Evolutionary conservation across 805 yeast species (phyloP), one percentile per base, ranked within the genome.

Genomic region (Lachancea waltii): DNA sequence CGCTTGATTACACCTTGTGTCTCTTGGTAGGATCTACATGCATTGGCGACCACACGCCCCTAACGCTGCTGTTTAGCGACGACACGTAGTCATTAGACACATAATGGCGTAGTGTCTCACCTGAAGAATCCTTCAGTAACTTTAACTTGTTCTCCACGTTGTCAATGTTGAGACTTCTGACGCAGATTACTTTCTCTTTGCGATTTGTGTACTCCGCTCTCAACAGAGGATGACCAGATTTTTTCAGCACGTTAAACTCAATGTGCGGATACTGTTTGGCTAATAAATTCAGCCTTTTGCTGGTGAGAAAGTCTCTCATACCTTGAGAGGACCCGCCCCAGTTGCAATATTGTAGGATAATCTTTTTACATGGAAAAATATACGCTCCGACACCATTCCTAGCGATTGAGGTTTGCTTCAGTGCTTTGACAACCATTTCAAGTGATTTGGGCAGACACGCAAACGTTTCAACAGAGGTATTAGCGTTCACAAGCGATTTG

Each of bases 21-120:
- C 45, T 44, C 29, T 29, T 26, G 7, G 49, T 40, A 10, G 58
- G 40, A 33, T 71, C 75, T 35, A 74, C 81, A 56, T 89, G 96
- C 68, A 90, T 70, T 42, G 98, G 98, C 32, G 97, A 87, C 98
- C 98, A 92, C 34, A 92, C 72, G 54, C 98, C 98, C 71, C 98
- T 82, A 13, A 90, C 87, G 40, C 94, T 79, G 38, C 73, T 75
- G 58, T 90, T 92, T 45, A 73, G 63, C 29, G 95, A 81, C 61
- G 78, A 74, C 24, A 92, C 97, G 41, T 85, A 81, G 56, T 84
- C 79, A 49, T 68, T 77, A 60, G 82, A 82, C 50, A 72, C 65
- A 52, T 73, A 70, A 53, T 77, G 79, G 48, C 66, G 61, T 37
- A 81, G 56, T 41, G 66, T 65, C 22, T 65, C 70, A 36, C 97